These are phyloP conservation scores for Trypanosoma congolense DNA, from an alignment of 208 protist genomes.

Conservation along the genomic window DNA sequence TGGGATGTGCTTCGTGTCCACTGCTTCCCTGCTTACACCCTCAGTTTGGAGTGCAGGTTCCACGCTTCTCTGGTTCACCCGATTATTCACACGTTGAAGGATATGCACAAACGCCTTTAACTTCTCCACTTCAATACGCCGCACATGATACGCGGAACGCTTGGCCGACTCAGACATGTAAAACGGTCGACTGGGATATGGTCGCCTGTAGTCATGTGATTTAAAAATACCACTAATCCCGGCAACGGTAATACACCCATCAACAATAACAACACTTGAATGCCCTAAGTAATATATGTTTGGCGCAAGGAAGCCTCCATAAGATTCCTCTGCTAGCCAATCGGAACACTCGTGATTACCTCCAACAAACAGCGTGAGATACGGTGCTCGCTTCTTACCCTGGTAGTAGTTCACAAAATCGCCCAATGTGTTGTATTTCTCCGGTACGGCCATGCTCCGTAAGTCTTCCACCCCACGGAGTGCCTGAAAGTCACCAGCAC, in stretches of 20 bases:
- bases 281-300: slow-evolving; percentile 99
- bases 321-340: slow-evolving; percentile 91
- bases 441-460: slow-evolving; percentile 90
- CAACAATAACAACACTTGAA: slow-evolving; percentile 88
- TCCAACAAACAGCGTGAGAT: slow-evolving; percentile 98
- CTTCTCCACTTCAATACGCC: slow-evolving; percentile 83
- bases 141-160: slow-evolving; percentile 83
- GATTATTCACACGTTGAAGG: slow-evolving; percentile 12
- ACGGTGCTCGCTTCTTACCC: slow-evolving; percentile 83
- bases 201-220: slow-evolving; percentile 56
- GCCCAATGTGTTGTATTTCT: slow-evolving; percentile 92
- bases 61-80: too few species aligned
- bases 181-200: slow-evolving; percentile 60
- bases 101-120: slow-evolving; percentile 41
- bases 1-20: not conserved
- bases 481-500: slow-evolving; percentile 98
- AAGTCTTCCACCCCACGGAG: slow-evolving; percentile 92
- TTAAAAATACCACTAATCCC: slow-evolving; percentile 91
- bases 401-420: slow-evolving; percentile 96
- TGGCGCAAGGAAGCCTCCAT: slow-evolving; percentile 95
- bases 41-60: too few species aligned
- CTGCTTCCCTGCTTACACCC: too few species aligned
- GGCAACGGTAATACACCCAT: slow-evolving; percentile 58
- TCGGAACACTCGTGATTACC: slow-evolving; percentile 99
- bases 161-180: slow-evolving; percentile 55